These are phyloP conservation scores for Carex sylvatica DNA, from an alignment of 202 grass and related monocot species.

Conservation along the genomic window DNA sequence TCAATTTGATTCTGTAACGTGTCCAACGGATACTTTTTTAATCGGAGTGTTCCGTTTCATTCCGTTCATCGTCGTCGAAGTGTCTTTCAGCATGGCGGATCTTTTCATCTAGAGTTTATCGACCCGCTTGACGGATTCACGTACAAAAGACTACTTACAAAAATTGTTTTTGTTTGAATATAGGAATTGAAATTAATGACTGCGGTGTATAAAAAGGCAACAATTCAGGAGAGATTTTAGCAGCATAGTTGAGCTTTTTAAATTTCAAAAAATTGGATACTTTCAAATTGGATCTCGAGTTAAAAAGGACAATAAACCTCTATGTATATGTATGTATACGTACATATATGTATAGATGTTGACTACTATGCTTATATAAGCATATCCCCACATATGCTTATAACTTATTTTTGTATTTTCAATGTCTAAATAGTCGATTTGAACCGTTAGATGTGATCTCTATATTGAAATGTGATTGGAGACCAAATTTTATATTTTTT, in stretches of 20 bases:
- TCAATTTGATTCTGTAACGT: not conserved
- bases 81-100: not conserved
- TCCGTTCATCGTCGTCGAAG: not conserved
- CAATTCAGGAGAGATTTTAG: conserved; percentile 16
- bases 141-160: not conserved
- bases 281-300: no score
- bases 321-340: no score
- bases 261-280: not conserved
- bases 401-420: no score
- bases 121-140: conserved; percentile 4
- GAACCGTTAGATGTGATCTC: no score
- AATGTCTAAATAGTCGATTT: no score
- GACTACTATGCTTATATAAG: no score
- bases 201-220: not conserved
- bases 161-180: not conserved
- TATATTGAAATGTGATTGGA: no score
- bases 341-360: no score
- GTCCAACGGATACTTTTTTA: conserved; percentile 24
- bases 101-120: not conserved
- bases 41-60: not conserved
- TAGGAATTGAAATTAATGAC: conserved; percentile 3
- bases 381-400: no score
- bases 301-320: no score
- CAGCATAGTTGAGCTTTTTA: not conserved
- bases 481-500: no score